Evolutionary conservation across 768 basidiomycete species (phyloP), one percentile per base, ranked within the genome.

Genomic region (Suillus placidus): DNA sequence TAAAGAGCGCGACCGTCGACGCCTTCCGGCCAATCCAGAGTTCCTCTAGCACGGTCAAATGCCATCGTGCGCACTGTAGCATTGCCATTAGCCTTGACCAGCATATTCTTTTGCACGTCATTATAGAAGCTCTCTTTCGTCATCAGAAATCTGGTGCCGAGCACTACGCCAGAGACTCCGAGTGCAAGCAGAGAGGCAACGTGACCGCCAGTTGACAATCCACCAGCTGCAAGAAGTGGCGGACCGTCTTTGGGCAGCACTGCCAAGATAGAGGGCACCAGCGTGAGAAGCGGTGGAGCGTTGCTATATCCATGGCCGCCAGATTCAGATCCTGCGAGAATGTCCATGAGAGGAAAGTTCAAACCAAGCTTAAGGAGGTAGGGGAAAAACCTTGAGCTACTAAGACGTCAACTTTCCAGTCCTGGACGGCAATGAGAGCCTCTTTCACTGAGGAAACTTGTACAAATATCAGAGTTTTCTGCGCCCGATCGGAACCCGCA

Each of bases 61-160:
- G 86, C 86, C 84, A 84, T 82, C 13, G 84, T 87, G 64, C 89
- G 82, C 37, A 85, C 80, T 4, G 89, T 85, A 58, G 73, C 68
- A 9, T 75, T 77, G 4, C 82, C 81, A 34, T 75, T 75, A 43
- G 87, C 87, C 23, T 69, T 73, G 12, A 86, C 68, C 43, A 92
- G 79, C 0, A 85, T 83, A 40, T 78, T 76, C 67, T 87, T 86
- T 70, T 90, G 88, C 1, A 71, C 70, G 51, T 82, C 80, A 34
- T 80, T 80, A 75, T 89, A 91, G 13, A 83, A 75, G 67, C 88
- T 79, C 77, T 93, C 91, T 4, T 83, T 81, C 1, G 90, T 85
- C 66, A 89, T 79, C 57, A 91, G 76, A 71, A 94, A 92, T 8
- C 91, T 88, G 0, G 93, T 94, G 61, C 93, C 93, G 26, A 89